Percentiles rank a stretch among this genome's conserved stretches.
phyloP scores from a whole-genome alignment of 495 filamentous ascomycete species.

The Barbatosphaeria neglecta region DNA sequence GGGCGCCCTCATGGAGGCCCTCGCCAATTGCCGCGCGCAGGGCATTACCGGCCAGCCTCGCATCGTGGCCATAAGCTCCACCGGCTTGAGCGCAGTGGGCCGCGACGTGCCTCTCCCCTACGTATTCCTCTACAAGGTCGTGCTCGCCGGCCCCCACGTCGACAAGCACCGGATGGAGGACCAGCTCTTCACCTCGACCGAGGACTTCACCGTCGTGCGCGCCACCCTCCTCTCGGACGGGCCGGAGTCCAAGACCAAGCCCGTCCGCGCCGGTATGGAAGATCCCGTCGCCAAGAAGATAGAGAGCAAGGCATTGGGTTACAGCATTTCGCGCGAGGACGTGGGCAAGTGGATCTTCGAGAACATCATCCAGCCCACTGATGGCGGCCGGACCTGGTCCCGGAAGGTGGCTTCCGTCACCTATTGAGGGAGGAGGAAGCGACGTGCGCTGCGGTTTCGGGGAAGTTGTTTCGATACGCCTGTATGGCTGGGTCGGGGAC shows the following conservation, averaged over 20 bases:
- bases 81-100: slow-evolving; percentile 33
- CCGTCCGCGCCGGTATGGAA: slow-evolving; percentile 26
- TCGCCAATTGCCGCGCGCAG: slow-evolving; percentile 12
- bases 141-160: slow-evolving; percentile 38
- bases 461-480: no score
- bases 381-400: slow-evolving; percentile 4
- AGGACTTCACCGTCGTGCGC: slow-evolving; percentile 37
- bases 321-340: slow-evolving; percentile 29
- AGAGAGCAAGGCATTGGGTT: slow-evolving; percentile 27
- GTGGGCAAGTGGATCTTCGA: slow-evolving; percentile 31
- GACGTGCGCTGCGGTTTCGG: no score
- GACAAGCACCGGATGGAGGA: slow-evolving; percentile 54
- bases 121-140: slow-evolving; percentile 36
- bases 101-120: slow-evolving; percentile 43
- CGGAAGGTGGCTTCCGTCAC: slow-evolving; percentile 14
- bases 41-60: slow-evolving; percentile 20
- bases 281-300: slow-evolving; percentile 5
- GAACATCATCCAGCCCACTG: slow-evolving; percentile 3
- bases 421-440: no score
- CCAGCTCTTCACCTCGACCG: slow-evolving; percentile 19
- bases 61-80: slow-evolving; percentile 40
- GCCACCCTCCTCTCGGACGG: slow-evolving; percentile 15
- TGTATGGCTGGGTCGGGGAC: no score
- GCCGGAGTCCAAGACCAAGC: slow-evolving; percentile 5
- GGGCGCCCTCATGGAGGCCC: slow-evolving; percentile 29